Evolutionary conservation across 306 rosid species (phyloP).

Genomic region (Cucurbita ficifolia): DNA sequence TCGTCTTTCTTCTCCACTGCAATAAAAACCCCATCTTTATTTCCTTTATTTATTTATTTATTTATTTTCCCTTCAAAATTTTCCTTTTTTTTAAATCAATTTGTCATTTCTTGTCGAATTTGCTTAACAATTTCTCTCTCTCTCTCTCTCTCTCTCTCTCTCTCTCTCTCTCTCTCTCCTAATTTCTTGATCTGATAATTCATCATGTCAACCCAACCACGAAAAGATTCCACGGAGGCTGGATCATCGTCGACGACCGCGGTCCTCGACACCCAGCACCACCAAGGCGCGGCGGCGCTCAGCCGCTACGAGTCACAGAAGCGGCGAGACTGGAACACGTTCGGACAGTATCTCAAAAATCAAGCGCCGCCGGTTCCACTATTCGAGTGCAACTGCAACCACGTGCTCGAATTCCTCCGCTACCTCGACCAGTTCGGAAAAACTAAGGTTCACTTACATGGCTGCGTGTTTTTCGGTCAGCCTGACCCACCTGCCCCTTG

Average conservation of each 20-base stretch:
- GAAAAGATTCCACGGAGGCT: constrained; percentile 14
- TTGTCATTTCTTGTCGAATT: constrained; percentile 4
- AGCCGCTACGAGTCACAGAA: constrained; percentile 53
- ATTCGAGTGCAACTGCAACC: constrained; percentile 50
- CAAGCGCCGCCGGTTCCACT: constrained; percentile 40
- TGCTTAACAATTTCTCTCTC: not conserved
- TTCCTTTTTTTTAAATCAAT: not conserved
- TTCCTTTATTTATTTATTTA: not conserved
- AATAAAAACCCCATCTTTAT: not conserved
- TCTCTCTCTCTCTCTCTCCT: not conserved
- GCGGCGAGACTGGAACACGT: constrained; percentile 28
- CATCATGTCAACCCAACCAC: constrained; percentile 25
- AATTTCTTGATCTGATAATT: not conserved
- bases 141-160: not conserved
- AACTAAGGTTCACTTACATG: constrained; percentile 46
- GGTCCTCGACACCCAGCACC: constrained; percentile 1
- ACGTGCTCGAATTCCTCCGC: constrained; percentile 45
- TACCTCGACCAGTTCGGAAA: constrained; percentile 63
- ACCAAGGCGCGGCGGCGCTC: constrained; percentile 8
- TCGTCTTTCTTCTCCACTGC: constrained; percentile 34
- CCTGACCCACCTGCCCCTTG: constrained; percentile 71
- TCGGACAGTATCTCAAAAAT: constrained; percentile 47
- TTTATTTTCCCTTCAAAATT: no score
- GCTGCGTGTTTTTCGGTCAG: constrained; percentile 54
- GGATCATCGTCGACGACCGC: constrained; percentile 3